Evolutionary conservation across 2,329 filamentous ascomycete genomes (phyloP), one percentile per base, ranked within the genome.

Genomic region (Aschersonia sp.): DNA sequence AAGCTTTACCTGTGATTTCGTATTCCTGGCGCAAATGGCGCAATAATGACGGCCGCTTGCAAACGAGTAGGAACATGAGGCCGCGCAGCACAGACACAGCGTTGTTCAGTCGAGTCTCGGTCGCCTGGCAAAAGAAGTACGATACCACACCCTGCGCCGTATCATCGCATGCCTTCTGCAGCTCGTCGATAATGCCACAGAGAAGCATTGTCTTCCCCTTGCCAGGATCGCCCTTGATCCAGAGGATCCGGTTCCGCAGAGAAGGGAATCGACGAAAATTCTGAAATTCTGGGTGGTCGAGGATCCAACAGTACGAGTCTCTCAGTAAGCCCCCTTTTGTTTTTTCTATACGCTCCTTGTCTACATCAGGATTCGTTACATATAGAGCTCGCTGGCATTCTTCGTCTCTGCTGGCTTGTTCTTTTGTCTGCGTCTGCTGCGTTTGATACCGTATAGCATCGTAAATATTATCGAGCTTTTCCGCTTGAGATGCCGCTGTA

Each of bases 71-170:
- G 41, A 62, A 70, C 0, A 73, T 58, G 0, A 76, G 57, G 0
- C 71, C 68, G 0, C 66, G 62, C 2, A 75, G 52, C 0, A 72
- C 63, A 1, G 67, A 58, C 0, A 53, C 60, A 0, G 64, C 64
- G 44, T 54, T 68, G 50, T 68, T 71, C 29, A 70, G 42, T 1
- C 54, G 48, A 1, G 49, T 22, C 42, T 71, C 55, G 5, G 62
- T 63, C 8, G 58, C 57, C 52, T 75, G 63, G 53, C 66, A 74
- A 56, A 73, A 68, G 56, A 70, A 70, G 50, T 44, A 55, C 8
- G 50, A 44, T 35, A 65, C 5, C 12, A 33, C 4, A 33, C 4
- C 30, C 22, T n/a, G 29, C n/a, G 14, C 30, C n/a, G 9, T 30
- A 6, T 43, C 42, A n/a, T n/a, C n/a, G n/a, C n/a, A n/a, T n/a